Base-by-base conservation (phyloP, 441 rosid genomes). In the Capsella rubella region DNA sequence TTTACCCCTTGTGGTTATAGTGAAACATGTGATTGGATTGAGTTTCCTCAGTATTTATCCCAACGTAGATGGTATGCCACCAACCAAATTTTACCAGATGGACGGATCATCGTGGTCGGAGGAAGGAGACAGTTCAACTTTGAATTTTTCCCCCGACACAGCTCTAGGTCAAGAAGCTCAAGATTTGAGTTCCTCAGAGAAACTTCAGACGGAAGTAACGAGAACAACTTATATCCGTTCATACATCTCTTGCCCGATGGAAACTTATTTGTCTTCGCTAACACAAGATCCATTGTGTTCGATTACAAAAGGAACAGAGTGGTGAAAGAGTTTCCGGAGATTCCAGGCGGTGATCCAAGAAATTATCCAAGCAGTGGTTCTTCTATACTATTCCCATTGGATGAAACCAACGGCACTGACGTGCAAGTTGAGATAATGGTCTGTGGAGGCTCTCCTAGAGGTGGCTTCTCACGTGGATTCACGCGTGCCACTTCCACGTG, bases 321-420 rank as follows among this genome's bases (percentile, higher is more conserved):
- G 35, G 63, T 88, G 14, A 86, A 40, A 74, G 90, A 85, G 83
- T 87, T 82, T 43, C 92, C 90, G 7, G 61, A 27, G 29, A 89
- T 93, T 7, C 86, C 91, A 0, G 86, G 83, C 0, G 86, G 83
- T 3, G 88, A 87, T 55, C 97, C 95, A 0, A 80, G 97, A 18
- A 87, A 84, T 63, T 94, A 94, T 56, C 99, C 99, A 1, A 94
- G 99, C 72, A 64, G 97, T 12, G 99, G 99, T 1, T 94, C 97
- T 0, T 93, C 95, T 0, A 85, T 92, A 62, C 40, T 94, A 76
- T 86, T 94, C 47, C 97, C 97, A 21, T 46, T 94, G 9, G 89
- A 90, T 52, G 91, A 87, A 16, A 61, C 45, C 9, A 40, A 43
- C 71, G 59, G 76, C 52, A 61, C 34, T 4, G 69, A 15, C 9